Conservation (phyloP, 176 grass and related monocot species). For the Pontederia paniculata region DNA sequence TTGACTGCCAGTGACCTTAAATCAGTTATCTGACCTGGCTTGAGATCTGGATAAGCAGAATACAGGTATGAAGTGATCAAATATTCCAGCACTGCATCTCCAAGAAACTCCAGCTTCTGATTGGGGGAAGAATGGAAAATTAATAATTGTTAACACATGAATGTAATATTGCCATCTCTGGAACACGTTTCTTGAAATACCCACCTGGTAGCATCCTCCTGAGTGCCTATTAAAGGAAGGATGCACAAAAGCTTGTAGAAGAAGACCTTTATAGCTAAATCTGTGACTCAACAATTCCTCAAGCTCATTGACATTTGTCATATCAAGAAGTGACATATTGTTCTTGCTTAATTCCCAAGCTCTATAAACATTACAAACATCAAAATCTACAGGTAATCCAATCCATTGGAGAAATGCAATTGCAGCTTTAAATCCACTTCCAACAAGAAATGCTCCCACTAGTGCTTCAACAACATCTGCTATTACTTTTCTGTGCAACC, state of each 20-base stretch:
- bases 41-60: slow-evolving; percentile 71
- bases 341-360: slow-evolving; percentile 39
- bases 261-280: slow-evolving; percentile 62
- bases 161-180: background rate
- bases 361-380: slow-evolving; percentile 45
- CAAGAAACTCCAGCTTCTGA: slow-evolving; percentile 95
- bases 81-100: slow-evolving; percentile 96
- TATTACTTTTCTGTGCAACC: slow-evolving; percentile 79
- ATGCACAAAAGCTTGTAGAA: slow-evolving; percentile 76
- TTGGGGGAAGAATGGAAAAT: slow-evolving; percentile 20
- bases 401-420: slow-evolving; percentile 79
- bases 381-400: slow-evolving; percentile 55
- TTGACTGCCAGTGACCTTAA: slow-evolving; percentile 66
- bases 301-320: slow-evolving; percentile 37
- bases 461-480: slow-evolving; percentile 94
- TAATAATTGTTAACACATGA: background rate
- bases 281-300: slow-evolving; percentile 54
- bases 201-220: slow-evolving; percentile 93
- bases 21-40: slow-evolving; percentile 94
- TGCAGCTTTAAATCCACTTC: slow-evolving; percentile 86
- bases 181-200: background rate
- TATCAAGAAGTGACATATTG: slow-evolving; percentile 53
- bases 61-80: slow-evolving; percentile 90
- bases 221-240: slow-evolving; percentile 70
- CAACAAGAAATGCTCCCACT: slow-evolving; percentile 81